Evolutionary conservation across 163 green algal species (phyloP), one percentile per base, ranked within the genome.

Genomic region (Scenedesmus sp.): DNA sequence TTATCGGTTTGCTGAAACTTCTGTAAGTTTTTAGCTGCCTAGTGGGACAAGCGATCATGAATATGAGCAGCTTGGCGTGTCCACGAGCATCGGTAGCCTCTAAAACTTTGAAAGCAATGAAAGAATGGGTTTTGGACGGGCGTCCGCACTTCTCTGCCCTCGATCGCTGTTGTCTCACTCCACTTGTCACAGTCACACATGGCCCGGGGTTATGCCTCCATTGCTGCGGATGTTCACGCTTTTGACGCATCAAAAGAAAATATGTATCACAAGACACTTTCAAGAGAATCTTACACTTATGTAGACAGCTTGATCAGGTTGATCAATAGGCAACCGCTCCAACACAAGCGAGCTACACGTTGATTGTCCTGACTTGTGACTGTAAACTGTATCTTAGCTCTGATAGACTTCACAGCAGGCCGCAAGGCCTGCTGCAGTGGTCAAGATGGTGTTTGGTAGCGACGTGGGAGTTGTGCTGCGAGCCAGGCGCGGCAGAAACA

Each of bases 401-500:
- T 3, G 7, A 1, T 79, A 23, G 13, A 2, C 0, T 1, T 52
- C 23, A 79, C 23, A 46, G 70, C 23, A 79, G 70, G 70, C 70
- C 70, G 70, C 70, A 79, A 79, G 23, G 70, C 70, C 23, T 79
- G 70, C 70, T 79, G 70, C 23, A 79, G 70, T 15, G 23, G 23
- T 52, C 70, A 52, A 5, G 10, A 92, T 92, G 89, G 89, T 92
- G 82, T 92, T 92, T 86, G 89, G 89, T 54, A 90, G 52, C 46
- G 90, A 90, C 87, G 84, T 93, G 46, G 90, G 67, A 4, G 83
- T 93, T 1, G 90, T 93, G 18, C 66, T 93, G n/a, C 60, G 90
- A 26, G 84, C 83, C 5, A 85, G 90, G 56, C 62, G 52, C 6
- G 90, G 90, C 59, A 73, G 84, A 10, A 93, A 93, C 83, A 77